Evolutionary conservation across 805 yeast species (phyloP), one percentile per base, ranked within the genome.

Genomic region (Ogataea parapolymorpha): DNA sequence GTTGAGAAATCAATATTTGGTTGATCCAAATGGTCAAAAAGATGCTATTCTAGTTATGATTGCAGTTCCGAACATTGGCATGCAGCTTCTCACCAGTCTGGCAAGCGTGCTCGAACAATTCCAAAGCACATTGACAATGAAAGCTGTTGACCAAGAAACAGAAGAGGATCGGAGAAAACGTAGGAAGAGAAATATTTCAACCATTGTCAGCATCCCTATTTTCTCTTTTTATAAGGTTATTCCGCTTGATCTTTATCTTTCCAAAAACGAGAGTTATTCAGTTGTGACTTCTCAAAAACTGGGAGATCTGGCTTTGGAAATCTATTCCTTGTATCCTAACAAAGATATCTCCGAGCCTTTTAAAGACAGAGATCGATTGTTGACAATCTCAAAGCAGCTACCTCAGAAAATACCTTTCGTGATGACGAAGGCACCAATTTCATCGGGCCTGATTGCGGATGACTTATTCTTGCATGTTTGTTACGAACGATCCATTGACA

Each of bases 381-480:
- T 76, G 2, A 52, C 67, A 0, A 50, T 77, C 17, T 63, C 73
- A 0, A 63, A 64, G 24, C 66, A 70, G 6, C 49, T 68, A 3
- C 77, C 79, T 3, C 62, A 61, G 8, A 65, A 61, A 25, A 66
- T 76, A 12, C 60, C 60, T 5, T 76, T 76, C 49, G 62, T 67
- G 52, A 54, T 78, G 15, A 63, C 73, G 2, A 69, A 62, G 42
- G 46, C 60, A 3, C 56, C 67, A 3, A 52, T 63, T 20, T 62
- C 67, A 2, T 54, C 63, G 13, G 57, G 60, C 22, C 55, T 80
- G 6, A 59, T 74, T 32, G 66, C 72, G n/a, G 85, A 83, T 45
- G 96, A 89, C 53, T 70, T 85, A 1, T 85, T 79, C 51, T 68
- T 91, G 16, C 98, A 93, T 57, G 70, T 93, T 9, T 88, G 95